A percentile compares a stretch with the other conserved stretches of the same genome.
These are phyloP conservation scores for Cryptosporidium felis DNA, from an alignment of 169 alveolate species.

Conservation along the genomic window DNA sequence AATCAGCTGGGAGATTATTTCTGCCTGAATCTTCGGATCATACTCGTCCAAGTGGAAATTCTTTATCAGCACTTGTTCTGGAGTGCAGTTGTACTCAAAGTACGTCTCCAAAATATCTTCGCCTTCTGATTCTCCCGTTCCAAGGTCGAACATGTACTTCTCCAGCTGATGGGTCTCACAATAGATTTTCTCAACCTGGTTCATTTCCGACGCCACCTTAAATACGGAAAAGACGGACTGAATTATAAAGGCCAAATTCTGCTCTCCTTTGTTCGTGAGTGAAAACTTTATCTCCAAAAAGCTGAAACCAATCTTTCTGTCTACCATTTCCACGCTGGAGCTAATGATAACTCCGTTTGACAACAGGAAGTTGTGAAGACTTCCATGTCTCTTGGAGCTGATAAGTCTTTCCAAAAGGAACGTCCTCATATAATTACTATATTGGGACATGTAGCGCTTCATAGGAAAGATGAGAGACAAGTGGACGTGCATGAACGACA, in stretches of 20 bases:
- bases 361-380: neutral
- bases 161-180: neutral
- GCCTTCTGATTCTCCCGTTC: neutral
- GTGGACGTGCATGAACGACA: neutral
- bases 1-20: neutral
- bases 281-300: neutral
- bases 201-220: neutral
- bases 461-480: slow-evolving; percentile 39
- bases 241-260: neutral
- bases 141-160: neutral
- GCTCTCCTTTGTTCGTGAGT: slow-evolving; percentile 1
- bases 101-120: neutral
- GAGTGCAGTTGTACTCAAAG: neutral
- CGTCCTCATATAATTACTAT: neutral
- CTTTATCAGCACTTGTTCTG: slow-evolving; percentile 8
- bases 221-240: slow-evolving; percentile 8
- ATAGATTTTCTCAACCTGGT: neutral
- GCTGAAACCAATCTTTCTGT: neutral
- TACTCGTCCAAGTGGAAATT: neutral
- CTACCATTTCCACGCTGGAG: neutral
- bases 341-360: neutral
- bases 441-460: neutral
- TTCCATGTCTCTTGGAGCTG: neutral
- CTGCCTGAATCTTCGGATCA: neutral
- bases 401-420: neutral